Percentiles rank a stretch among this genome's conserved stretches.
Conservation (phyloP, 2,329 filamentous ascomycete genomes). For the Scytalidium sp. region DNA sequence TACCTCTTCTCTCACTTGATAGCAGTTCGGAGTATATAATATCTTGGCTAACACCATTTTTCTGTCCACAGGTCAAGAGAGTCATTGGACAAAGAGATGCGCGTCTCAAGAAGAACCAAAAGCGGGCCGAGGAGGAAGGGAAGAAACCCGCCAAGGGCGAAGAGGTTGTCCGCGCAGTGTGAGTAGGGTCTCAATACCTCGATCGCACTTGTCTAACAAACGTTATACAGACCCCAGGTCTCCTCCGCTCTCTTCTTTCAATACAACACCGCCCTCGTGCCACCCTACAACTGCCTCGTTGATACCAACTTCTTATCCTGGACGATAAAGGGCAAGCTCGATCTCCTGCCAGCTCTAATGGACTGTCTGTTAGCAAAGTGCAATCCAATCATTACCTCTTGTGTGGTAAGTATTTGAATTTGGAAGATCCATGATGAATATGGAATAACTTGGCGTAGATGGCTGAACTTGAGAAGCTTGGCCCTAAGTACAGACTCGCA, state of each 20-base stretch:
- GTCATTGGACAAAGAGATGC: conserved; percentile 75
- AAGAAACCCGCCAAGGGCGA: conserved; percentile 47
- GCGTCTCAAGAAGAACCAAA: conserved; percentile 73
- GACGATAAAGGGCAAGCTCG: conserved; percentile 87
- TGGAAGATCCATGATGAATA: no score
- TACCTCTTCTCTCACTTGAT: no score
- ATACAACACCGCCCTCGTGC: conserved; percentile 81
- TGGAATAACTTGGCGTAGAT: no score
- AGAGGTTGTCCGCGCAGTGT: conserved; percentile 70
- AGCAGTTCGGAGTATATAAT: no score
- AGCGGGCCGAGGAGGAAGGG: conserved; percentile 58
- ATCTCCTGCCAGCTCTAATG: conserved; percentile 86
- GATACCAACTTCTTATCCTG: conserved; percentile 92
- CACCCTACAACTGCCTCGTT: conserved; percentile 68
- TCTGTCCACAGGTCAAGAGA: conserved; percentile 58
- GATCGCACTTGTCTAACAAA: no score
- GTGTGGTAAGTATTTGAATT: conserved; percentile 39
- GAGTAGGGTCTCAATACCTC: no score
- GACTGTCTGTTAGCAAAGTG: conserved; percentile 91
- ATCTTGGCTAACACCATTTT: conserved; percentile 14
- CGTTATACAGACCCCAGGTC: no score
- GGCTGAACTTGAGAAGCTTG: conserved; percentile 86
- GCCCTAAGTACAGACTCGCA: conserved; percentile 83
- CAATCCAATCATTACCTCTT: conserved; percentile 81
- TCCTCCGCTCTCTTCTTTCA: conserved; percentile 84